phyloP scores from a whole-genome alignment of 2,329 filamentous ascomycete species.

The Penicillium occitanis region DNA sequence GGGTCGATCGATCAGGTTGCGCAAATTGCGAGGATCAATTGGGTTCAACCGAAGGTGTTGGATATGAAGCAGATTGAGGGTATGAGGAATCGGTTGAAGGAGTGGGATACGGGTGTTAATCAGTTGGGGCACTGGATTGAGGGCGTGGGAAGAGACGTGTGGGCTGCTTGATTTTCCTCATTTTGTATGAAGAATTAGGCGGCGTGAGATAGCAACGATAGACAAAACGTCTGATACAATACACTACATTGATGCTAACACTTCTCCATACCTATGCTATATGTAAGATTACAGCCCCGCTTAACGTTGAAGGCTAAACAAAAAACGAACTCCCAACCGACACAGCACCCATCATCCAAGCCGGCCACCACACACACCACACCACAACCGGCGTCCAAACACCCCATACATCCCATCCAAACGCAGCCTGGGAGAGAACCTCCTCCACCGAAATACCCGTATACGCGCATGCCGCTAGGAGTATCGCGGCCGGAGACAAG shows the following conservation, averaged over 20 bases:
- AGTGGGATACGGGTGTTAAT: slow-evolving; percentile 97
- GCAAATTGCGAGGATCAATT: slow-evolving; percentile 90
- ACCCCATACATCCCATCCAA: slow-evolving; percentile 86
- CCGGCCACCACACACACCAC: slow-evolving; percentile 96
- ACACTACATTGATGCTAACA: background rate
- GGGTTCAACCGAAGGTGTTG: slow-evolving; percentile 97
- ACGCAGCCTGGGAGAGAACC: slow-evolving; percentile 70
- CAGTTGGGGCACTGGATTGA: slow-evolving; percentile 97
- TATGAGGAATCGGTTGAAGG: slow-evolving; percentile 82
- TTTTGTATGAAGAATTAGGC: background rate
- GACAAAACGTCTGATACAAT: slow-evolving; percentile 5
- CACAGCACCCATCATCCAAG: slow-evolving; percentile 67
- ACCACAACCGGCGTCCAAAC: slow-evolving; percentile 85
- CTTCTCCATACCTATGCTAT: background rate
- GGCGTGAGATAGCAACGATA: background rate
- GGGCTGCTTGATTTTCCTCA: slow-evolving; percentile 65
- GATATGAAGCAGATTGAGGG: slow-evolving; percentile 93
- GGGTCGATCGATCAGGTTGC: slow-evolving; percentile 97
- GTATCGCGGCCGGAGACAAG: slow-evolving; percentile 60
- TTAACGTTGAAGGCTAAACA: background rate
- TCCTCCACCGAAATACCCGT: slow-evolving; percentile 53
- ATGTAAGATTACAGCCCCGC: background rate
- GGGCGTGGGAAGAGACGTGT: slow-evolving; percentile 87
- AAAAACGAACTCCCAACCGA: slow-evolving; percentile 39
- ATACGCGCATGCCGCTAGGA: slow-evolving; percentile 52